phyloP scores from a whole-genome alignment of 441 rosid genomes.

The Hura crepitans region DNA sequence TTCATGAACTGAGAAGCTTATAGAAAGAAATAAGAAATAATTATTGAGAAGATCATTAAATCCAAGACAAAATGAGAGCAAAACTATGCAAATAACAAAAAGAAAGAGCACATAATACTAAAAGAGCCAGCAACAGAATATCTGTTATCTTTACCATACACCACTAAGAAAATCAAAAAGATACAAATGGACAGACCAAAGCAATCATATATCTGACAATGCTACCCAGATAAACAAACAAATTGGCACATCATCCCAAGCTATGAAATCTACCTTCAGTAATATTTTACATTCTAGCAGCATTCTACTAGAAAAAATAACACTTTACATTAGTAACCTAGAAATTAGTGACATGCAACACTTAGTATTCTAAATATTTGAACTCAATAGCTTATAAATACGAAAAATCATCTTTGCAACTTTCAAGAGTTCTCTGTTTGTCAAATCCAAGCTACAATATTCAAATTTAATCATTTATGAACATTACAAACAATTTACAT shows the following conservation, averaged over 20 bases:
- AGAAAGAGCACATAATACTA: background rate
- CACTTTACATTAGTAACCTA: background rate
- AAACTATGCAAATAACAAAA: background rate
- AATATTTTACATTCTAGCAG: background rate
- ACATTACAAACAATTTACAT: background rate
- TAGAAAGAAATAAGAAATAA: background rate
- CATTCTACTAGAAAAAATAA: background rate
- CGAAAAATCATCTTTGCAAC: background rate
- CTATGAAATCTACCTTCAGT: background rate
- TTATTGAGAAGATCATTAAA: background rate
- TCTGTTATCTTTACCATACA: background rate
- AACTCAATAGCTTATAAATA: background rate
- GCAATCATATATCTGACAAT: background rate
- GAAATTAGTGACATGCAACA: background rate
- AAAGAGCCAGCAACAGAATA: background rate
- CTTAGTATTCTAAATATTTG: background rate
- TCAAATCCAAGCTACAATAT: background rate
- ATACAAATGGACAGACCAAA: background rate
- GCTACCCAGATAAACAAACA: conserved; percentile 3
- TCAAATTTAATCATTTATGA: background rate
- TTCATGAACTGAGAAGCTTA: conserved; percentile 12
- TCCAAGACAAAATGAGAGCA: background rate
- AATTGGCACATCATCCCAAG: background rate
- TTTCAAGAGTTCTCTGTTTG: background rate
- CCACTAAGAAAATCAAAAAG: background rate